phyloP scores from a whole-genome alignment of 73 alveolate species.

The Paramecium sonneborni region DNA sequence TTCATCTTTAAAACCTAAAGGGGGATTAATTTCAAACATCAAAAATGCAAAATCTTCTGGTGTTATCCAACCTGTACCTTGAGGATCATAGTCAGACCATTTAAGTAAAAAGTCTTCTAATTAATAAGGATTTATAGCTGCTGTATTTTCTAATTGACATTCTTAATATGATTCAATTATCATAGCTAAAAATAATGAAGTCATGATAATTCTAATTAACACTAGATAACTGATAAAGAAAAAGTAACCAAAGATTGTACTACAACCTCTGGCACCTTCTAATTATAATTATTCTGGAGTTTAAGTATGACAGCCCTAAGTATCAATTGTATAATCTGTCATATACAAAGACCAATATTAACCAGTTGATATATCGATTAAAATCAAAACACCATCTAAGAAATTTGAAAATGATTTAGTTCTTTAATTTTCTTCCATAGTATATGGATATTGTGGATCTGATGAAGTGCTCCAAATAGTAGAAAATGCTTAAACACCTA shows the following conservation, averaged over 20 bases:
- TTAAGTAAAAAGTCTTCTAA: conserved; percentile 31
- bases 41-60: conserved; percentile 33
- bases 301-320: not conserved
- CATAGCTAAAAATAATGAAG: conserved; percentile 17
- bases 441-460: conserved; percentile 1
- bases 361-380: not conserved
- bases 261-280: conserved; percentile 50
- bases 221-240: not conserved
- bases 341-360: not conserved
- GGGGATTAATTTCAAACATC: conserved; percentile 37
- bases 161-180: not conserved
- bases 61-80: conserved; percentile 59
- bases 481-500: not conserved
- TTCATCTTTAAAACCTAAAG: conserved; percentile 56
- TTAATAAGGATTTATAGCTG: not conserved
- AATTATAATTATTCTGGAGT: not conserved
- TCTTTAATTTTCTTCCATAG: not conserved
- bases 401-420: not conserved
- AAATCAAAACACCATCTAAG: not conserved
- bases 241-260: not conserved
- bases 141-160: conserved; percentile 62
- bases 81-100: conserved; percentile 61
- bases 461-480: not conserved
- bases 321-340: not conserved
- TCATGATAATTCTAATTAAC: not conserved